Conservation (phyloP, 2,329 filamentous ascomycete genomes). For the Ascomycota sp. region DNA sequence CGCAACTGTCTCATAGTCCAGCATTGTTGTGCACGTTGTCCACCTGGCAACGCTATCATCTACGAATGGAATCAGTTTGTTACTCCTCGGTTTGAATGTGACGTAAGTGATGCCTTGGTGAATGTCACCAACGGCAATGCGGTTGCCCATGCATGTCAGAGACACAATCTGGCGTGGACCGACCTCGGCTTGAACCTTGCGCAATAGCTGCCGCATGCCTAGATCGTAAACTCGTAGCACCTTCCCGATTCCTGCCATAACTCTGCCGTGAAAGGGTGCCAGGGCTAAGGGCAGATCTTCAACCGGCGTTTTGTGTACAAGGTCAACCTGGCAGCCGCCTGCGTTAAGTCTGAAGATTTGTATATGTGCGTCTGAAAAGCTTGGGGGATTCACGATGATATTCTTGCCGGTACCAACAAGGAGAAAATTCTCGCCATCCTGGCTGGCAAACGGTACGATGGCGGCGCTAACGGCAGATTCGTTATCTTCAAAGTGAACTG, state of each 20-base stretch:
- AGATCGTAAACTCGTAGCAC: slow-evolving; percentile 78
- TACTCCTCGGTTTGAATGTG: slow-evolving; percentile 82
- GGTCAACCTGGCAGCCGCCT: slow-evolving; percentile 71
- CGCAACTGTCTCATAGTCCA: slow-evolving; percentile 90
- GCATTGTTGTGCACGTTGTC: slow-evolving; percentile 81
- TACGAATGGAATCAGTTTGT: slow-evolving; percentile 78
- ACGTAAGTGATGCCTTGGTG: slow-evolving; percentile 82
- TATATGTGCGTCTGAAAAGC: slow-evolving; percentile 62
- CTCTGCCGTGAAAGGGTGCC: slow-evolving; percentile 74
- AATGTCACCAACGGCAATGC: slow-evolving; percentile 81
- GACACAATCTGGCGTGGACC: slow-evolving; percentile 69
- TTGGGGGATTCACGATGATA: slow-evolving; percentile 57
- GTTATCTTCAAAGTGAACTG: slow-evolving; percentile 68
- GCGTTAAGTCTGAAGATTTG: slow-evolving; percentile 83
- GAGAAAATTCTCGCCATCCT: slow-evolving; percentile 79
- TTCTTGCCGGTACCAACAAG: slow-evolving; percentile 89
- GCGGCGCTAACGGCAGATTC: slow-evolving; percentile 79
- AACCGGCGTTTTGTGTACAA: slow-evolving; percentile 90
- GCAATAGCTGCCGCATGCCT: slow-evolving; percentile 76
- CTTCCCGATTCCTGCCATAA: slow-evolving; percentile 70
- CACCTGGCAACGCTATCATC: slow-evolving; percentile 81
- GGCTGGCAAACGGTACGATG: slow-evolving; percentile 67
- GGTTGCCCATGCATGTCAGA: slow-evolving; percentile 66
- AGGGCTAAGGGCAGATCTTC: slow-evolving; percentile 81
- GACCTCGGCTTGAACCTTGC: slow-evolving; percentile 71